Percentiles rank a stretch among this genome's conserved stretches.
These are phyloP conservation scores for Hortaea sp. DNA, from an alignment of 2,329 filamentous ascomycete species.

Conservation along the genomic window DNA sequence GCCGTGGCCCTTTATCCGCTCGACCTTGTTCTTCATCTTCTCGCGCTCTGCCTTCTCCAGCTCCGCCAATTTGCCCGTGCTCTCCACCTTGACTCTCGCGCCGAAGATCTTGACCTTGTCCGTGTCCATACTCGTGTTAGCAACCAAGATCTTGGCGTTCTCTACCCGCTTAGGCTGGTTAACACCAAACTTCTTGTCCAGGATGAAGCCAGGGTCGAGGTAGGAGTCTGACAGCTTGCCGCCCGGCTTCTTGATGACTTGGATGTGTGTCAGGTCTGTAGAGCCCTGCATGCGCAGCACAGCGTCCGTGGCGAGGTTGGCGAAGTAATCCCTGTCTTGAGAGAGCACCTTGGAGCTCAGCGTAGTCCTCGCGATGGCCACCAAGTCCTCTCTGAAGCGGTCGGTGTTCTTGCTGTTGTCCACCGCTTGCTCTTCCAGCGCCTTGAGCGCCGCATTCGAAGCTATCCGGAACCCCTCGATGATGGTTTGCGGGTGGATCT, in stretches of 20 bases:
- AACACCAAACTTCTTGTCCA: conserved; percentile 98
- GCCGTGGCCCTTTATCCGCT: conserved; percentile 95
- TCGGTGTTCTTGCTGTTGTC: conserved; percentile 78
- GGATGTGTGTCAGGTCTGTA: conserved; percentile 91
- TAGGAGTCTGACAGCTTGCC: conserved; percentile 97
- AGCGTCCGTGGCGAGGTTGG: conserved; percentile 80
- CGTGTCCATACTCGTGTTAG: conserved; percentile 98
- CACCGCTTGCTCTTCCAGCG: conserved; percentile 73
- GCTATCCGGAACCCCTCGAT: conserved; percentile 99
- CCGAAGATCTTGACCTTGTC: conserved; percentile 99
- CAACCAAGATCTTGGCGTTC: conserved; percentile 95
- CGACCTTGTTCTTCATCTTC: conserved; percentile 99
- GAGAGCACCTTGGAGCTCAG: conserved; percentile 94
- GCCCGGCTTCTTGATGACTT: conserved; percentile 98
- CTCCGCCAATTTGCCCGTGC: conserved; percentile 94
- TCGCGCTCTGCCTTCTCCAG: conserved; percentile 96
- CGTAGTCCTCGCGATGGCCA: conserved; percentile 86
- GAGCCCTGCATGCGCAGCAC: conserved; percentile 83
- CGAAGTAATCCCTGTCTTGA: conserved; percentile 88
- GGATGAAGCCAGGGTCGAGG: conserved; percentile 93
- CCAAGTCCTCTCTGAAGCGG: conserved; percentile 79
- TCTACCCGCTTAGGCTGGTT: conserved; percentile 96
- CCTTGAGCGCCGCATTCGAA: conserved; percentile 73
- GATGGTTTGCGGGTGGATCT: conserved; percentile 98
- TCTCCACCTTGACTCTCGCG: conserved; percentile 89